Evolutionary conservation across 352 stramenopile species (phyloP), one percentile per base, ranked within the genome.

Genomic region (Phytophthora niederhauseri): DNA sequence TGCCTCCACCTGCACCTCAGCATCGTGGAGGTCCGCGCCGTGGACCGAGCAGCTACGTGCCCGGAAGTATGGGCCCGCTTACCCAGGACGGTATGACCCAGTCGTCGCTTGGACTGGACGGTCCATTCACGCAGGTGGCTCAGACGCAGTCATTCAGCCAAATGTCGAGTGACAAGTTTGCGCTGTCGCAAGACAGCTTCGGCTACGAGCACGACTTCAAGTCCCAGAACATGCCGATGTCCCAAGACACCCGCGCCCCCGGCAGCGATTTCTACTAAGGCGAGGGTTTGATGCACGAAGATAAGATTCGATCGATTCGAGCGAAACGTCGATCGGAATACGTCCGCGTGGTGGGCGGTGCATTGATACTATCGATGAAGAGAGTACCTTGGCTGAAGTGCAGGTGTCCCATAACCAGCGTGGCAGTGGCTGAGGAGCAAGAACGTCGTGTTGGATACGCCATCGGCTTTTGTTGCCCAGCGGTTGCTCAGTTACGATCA

Each of bases 141-240:
- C 85, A 93, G 66, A 94, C 89, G 17, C 89, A 96, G 69, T 90
- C 86, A 24, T 96, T 96, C 66, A 94, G 87, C 59, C 89, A 96
- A 68, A 72, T 92, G 63, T 96, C 88, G 34, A 76, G 68, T 3
- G 87, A 93, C 69, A 94, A 94, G 77, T 94, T 92, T 51, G 80
- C 76, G 50, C 90, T 96, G 84, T 93, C 85, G 19, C 89, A 96
- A 64, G 89, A 96, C 55, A 82, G 77, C 57, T 96, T 89, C n/a
- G 80, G 66, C 0, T 93, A 85, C 46, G 84, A 94, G 56, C 76
- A 87, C 48, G 85, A 93, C 59, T 96, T 89, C 68, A 93, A 96
- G 79, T 93, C 88, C 52, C 86, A 94, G 73, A 92, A 84, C 60
- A 76, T 93, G 6, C 81, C 85, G 3, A 92, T 94, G 88, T 94